These are phyloP conservation scores for Penicillium canescens DNA, from an alignment of 495 filamentous ascomycete genomes.

Conservation along the genomic window DNA sequence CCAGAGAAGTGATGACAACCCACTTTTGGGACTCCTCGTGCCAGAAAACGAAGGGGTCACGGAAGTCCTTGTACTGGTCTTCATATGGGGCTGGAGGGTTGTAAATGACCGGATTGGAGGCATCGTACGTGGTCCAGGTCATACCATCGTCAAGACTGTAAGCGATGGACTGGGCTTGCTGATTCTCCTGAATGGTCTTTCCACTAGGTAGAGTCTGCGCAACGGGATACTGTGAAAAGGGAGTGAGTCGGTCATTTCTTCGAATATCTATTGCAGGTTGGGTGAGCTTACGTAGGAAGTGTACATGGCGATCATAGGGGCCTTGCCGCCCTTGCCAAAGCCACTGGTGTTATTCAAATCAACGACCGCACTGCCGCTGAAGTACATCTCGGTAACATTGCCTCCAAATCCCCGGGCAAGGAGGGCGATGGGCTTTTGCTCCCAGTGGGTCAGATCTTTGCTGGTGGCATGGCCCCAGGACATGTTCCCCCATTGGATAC, in stretches of 20 bases:
- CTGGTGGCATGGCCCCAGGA: slow-evolving; percentile 46
- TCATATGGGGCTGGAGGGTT: slow-evolving; percentile 34
- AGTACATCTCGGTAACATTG: slow-evolving; percentile 50
- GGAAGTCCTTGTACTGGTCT: slow-evolving; percentile 44
- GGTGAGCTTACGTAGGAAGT: slow-evolving; percentile 39
- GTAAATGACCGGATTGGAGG: slow-evolving; percentile 52
- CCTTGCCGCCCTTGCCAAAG: slow-evolving; percentile 50
- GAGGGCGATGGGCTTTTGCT: slow-evolving; percentile 36
- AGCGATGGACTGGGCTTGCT: slow-evolving; percentile 56
- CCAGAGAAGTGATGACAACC: slow-evolving; percentile 49
- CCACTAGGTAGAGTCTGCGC: slow-evolving; percentile 28
- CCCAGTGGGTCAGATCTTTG: slow-evolving; percentile 40
- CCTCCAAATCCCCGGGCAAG: slow-evolving; percentile 41
- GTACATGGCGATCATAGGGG: slow-evolving; percentile 58
- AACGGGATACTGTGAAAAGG: background rate
- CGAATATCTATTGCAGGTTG: too few relatives aligned
- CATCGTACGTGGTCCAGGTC: slow-evolving; percentile 51
- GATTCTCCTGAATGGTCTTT: slow-evolving; percentile 26
- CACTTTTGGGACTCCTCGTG: slow-evolving; percentile 46
- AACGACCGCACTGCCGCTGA: slow-evolving; percentile 52
- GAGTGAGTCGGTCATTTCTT: too few relatives aligned
- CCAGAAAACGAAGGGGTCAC: slow-evolving; percentile 59
- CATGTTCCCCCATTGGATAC: slow-evolving; percentile 34
- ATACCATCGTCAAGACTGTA: slow-evolving; percentile 55
- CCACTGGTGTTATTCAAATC: slow-evolving; percentile 59